phyloP scores from a whole-genome alignment of 2,329 filamentous ascomycete species.

The Polytolypa hystricis region DNA sequence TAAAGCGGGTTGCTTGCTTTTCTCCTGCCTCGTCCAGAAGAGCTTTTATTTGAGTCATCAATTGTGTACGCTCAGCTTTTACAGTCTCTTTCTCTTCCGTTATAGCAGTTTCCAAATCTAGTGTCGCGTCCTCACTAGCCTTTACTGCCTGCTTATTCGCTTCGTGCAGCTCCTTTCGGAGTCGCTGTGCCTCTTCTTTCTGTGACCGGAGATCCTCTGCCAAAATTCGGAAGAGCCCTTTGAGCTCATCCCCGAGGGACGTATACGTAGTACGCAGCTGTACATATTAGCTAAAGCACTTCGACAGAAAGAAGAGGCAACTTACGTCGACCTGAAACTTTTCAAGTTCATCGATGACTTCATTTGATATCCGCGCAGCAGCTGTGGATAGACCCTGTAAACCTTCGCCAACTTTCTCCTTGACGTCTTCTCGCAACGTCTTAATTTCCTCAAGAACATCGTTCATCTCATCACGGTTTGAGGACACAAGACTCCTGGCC shows the following conservation, averaged over 20 bases:
- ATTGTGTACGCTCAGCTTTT: slow-evolving; percentile 58
- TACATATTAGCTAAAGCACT: slow-evolving; percentile 11
- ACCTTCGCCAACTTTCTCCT: slow-evolving; percentile 72
- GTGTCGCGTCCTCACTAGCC: slow-evolving; percentile 56
- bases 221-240: slow-evolving; percentile 70
- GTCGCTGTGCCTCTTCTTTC: slow-evolving; percentile 59
- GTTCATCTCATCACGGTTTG: slow-evolving; percentile 76
- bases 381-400: slow-evolving; percentile 71
- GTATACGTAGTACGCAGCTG: slow-evolving; percentile 77
- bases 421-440: slow-evolving; percentile 76
- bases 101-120: slow-evolving; percentile 56
- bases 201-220: slow-evolving; percentile 64
- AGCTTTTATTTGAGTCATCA: slow-evolving; percentile 66
- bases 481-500: slow-evolving; percentile 41
- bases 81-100: slow-evolving; percentile 66
- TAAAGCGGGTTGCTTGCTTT: slow-evolving; percentile 60
- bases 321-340: slow-evolving; percentile 63
- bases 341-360: slow-evolving; percentile 74
- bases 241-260: slow-evolving; percentile 74
- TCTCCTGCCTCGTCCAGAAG: slow-evolving; percentile 66
- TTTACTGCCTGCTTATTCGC: slow-evolving; percentile 59
- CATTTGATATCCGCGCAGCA: slow-evolving; percentile 77
- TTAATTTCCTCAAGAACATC: slow-evolving; percentile 86
- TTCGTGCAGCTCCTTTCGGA: slow-evolving; percentile 60
- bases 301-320: neutral